Conservation (phyloP, 495 filamentous ascomycete species). For the Cercophora scortea region DNA sequence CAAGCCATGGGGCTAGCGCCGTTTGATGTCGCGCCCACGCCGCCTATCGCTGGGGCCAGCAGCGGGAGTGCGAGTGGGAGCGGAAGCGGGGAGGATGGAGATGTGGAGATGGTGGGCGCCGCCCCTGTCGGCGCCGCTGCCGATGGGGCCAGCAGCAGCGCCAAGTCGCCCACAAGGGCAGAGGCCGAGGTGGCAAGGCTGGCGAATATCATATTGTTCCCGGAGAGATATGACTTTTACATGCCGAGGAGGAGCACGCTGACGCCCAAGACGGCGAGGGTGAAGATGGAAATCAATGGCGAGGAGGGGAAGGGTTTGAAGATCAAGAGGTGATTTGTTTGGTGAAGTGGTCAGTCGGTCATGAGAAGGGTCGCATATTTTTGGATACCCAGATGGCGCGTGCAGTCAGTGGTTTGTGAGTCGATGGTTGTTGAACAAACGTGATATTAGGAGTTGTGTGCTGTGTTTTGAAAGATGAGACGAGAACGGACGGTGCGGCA, state of each 20-base stretch:
- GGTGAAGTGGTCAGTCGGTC: neutral
- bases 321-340: neutral
- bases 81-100: constrained; percentile 6
- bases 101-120: constrained; percentile 16
- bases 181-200: constrained; percentile 40
- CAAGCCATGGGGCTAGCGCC: constrained; percentile 43
- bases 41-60: constrained; percentile 2
- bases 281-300: neutral
- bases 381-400: neutral
- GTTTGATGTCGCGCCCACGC: constrained; percentile 29
- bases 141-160: neutral
- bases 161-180: constrained; percentile 21
- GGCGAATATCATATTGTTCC: constrained; percentile 44
- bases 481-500: no score
- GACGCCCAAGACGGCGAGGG: neutral
- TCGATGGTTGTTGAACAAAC: no score
- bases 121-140: constrained; percentile 2
- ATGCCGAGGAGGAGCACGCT: constrained; percentile 18
- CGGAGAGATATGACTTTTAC: constrained; percentile 43
- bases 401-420: no score
- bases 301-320: neutral
- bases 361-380: neutral
- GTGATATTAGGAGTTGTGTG: no score
- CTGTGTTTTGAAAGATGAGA: no score
- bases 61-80: no score